Evolutionary conservation across 2,329 filamentous ascomycete species (phyloP).

Genomic region (Teratosphaeriaceae sp.): DNA sequence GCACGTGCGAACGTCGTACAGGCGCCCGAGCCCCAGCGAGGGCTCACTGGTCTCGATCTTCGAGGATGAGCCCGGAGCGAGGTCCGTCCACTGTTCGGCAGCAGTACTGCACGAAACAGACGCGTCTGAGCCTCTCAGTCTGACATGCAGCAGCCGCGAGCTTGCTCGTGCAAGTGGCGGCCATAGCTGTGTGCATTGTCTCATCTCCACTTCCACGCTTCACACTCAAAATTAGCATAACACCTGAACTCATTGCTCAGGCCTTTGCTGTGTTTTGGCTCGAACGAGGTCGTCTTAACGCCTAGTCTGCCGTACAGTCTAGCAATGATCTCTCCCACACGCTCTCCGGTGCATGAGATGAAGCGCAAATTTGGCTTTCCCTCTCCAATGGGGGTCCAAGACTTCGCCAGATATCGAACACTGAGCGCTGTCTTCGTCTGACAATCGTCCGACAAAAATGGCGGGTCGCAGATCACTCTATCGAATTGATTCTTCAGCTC

Average conservation of each 20-base stretch:
- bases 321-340: constrained; percentile 58
- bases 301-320: constrained; percentile 63
- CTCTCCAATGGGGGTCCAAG: constrained; percentile 29
- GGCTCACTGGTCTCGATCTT: too few relatives aligned
- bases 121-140: too few relatives aligned
- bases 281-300: constrained; percentile 59
- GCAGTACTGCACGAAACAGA: too few relatives aligned
- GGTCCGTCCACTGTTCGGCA: too few relatives aligned
- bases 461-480: constrained; percentile 68
- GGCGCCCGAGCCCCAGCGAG: too few relatives aligned
- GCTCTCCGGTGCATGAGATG: constrained; percentile 70
- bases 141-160: too few relatives aligned
- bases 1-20: too few relatives aligned
- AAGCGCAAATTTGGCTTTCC: constrained; percentile 36
- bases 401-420: constrained; percentile 62
- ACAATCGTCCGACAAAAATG: constrained; percentile 73
- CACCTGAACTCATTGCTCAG: constrained; percentile 76
- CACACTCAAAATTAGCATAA: constrained; percentile 70
- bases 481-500: constrained; percentile 59
- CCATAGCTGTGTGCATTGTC: too few relatives aligned
- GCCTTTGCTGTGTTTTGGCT: constrained; percentile 62
- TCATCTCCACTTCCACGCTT: constrained; percentile 20
- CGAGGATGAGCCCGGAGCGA: too few relatives aligned
- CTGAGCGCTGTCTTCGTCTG: constrained; percentile 75
- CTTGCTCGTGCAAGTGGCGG: too few relatives aligned